These are phyloP conservation scores for Clarireedia hainanense DNA, from an alignment of 2,329 filamentous ascomycete genomes.

Conservation along the genomic window DNA sequence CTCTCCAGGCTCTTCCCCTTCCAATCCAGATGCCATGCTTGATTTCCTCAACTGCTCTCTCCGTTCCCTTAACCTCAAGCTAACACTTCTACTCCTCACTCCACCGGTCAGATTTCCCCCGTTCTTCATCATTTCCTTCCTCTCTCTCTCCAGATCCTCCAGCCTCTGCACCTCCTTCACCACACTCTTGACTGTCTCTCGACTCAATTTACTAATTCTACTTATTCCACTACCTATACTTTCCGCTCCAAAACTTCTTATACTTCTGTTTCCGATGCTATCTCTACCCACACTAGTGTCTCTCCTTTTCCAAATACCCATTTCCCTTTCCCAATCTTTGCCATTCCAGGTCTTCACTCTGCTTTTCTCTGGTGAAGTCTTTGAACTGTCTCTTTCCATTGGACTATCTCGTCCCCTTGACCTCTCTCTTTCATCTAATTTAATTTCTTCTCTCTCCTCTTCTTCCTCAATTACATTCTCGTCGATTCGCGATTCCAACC, in stretches of 20 bases:
- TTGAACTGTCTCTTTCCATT: no score
- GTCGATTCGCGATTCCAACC: not conserved
- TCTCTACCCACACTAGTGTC: constrained; percentile 2
- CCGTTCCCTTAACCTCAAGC: not conserved
- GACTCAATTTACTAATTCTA: not conserved
- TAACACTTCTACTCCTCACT: not conserved
- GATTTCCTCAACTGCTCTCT: not conserved
- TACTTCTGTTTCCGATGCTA: not conserved
- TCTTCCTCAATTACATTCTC: constrained; percentile 5
- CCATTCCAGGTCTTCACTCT: constrained; percentile 26
- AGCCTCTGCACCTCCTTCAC: constrained; percentile 4
- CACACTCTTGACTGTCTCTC: not conserved
- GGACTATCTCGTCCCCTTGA: no score
- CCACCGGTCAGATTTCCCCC: constrained; percentile 3
- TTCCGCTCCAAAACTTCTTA: not conserved
- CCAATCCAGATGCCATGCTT: no score
- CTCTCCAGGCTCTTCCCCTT: no score
- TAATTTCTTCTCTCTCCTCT: not conserved
- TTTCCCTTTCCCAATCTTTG: constrained; percentile 23
- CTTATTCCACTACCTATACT: not conserved
- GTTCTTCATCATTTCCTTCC: not conserved
- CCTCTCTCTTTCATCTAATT: not conserved
- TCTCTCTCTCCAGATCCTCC: constrained; percentile 10
- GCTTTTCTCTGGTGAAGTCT: not conserved
- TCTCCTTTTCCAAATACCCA: constrained; percentile 10